These are phyloP conservation scores for Kodamaea arcana DNA, from an alignment of 1,139 yeast species.

Conservation along the genomic window DNA sequence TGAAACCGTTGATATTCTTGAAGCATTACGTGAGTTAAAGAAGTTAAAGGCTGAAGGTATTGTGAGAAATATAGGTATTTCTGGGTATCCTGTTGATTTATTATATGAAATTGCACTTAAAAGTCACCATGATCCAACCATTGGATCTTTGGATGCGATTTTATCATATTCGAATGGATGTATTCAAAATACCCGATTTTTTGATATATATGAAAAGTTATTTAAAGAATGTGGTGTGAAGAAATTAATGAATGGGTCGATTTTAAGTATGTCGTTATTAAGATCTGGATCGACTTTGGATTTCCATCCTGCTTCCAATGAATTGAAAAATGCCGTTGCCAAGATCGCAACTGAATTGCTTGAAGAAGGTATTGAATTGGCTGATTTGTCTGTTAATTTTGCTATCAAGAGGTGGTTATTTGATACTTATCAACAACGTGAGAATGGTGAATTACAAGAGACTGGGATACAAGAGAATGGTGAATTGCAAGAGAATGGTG, in stretches of 20 bases:
- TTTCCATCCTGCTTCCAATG: slow-evolving; percentile 79
- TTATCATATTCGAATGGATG: slow-evolving; percentile 82
- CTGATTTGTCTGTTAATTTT: slow-evolving; percentile 76
- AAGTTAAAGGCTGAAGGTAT: slow-evolving; percentile 60
- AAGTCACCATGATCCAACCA: slow-evolving; percentile 27
- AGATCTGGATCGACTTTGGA: slow-evolving; percentile 62
- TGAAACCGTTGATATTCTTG: slow-evolving; percentile 47
- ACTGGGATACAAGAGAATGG: slow-evolving; percentile 1
- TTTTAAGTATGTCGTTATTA: slow-evolving; percentile 81
- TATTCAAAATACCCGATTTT: slow-evolving; percentile 66
- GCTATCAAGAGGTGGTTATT: slow-evolving; percentile 62
- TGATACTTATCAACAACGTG: slow-evolving; percentile 14
- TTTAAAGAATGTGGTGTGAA: slow-evolving; percentile 51
- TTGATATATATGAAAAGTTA: slow-evolving; percentile 48
- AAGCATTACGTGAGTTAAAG: slow-evolving; percentile 60
- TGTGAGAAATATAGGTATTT: slow-evolving; percentile 65
- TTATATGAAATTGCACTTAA: slow-evolving; percentile 46
- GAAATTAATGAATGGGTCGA: slow-evolving; percentile 71
- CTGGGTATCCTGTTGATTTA: slow-evolving; percentile 82
- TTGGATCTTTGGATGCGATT: slow-evolving; percentile 64
- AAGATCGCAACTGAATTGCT: slow-evolving; percentile 47
- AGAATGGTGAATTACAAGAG: slow-evolving; percentile 1
- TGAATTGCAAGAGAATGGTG: slow-evolving; percentile 23
- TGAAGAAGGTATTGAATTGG: slow-evolving; percentile 53
- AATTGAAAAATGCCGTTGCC: slow-evolving; percentile 52